A percentile compares a stretch with the other conserved stretches of the same genome.
Evolutionary conservation across 306 rosid genomes (phyloP).

Genomic region (Pyrus communis): DNA sequence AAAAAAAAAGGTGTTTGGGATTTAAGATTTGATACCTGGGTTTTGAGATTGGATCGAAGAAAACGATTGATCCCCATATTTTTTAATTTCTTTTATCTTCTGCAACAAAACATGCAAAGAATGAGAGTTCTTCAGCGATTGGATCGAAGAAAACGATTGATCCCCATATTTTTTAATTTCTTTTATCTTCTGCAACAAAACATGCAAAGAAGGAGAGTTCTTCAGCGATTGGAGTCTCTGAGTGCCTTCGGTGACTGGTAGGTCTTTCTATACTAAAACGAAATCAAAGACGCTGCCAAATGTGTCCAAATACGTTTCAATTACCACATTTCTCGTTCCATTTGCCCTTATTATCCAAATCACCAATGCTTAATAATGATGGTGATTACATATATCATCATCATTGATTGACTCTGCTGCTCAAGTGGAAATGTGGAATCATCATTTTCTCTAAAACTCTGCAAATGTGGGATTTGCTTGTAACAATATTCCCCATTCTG

Average conservation of each 20-base stretch:
- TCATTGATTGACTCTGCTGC: neutral
- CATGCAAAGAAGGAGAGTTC: neutral
- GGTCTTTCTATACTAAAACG: neutral
- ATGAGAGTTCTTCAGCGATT: neutral
- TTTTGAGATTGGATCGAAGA: constrained; percentile 33
- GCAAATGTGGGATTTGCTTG: neutral
- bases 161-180: constrained; percentile 10
- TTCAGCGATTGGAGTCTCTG: neutral
- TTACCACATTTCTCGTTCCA: neutral
- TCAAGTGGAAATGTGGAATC: neutral
- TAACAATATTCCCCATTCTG: too few relatives aligned
- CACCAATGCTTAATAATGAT: too few relatives aligned
- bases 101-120: neutral
- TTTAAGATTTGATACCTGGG: constrained; percentile 27
- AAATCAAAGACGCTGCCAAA: neutral
- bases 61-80: constrained; percentile 27
- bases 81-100: neutral
- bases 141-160: constrained; percentile 33
- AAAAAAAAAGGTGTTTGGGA: neutral
- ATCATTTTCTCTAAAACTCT: neutral
- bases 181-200: neutral
- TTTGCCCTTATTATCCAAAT: too few relatives aligned
- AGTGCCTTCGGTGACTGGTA: neutral
- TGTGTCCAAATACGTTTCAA: neutral
- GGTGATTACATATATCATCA: too few relatives aligned